phyloP scores from a whole-genome alignment of 345 rosid genomes.

The Excoecaria agallocha region DNA sequence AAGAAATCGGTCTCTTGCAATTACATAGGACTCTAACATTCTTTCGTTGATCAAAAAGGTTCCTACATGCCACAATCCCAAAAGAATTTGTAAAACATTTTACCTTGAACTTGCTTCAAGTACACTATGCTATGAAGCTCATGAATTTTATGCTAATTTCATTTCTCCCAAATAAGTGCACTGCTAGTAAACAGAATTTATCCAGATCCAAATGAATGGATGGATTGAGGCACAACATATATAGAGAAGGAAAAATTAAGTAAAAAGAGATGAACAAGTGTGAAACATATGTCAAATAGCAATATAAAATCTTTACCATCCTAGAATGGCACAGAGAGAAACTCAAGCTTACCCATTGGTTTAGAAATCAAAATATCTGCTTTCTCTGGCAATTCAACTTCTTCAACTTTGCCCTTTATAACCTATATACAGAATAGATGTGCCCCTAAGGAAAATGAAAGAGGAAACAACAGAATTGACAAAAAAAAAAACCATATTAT shows the following conservation, averaged over 20 bases:
- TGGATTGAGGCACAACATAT: no score
- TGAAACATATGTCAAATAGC: background rate
- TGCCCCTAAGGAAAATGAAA: slow-evolving; percentile 5
- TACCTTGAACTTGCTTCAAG: slow-evolving; percentile 8
- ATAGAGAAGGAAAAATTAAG: no score
- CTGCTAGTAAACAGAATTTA: no score
- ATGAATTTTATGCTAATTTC: background rate
- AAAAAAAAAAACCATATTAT: background rate
- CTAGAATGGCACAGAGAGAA: slow-evolving; percentile 10
- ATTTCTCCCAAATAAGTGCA: no score
- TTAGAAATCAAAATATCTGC: slow-evolving; percentile 96
- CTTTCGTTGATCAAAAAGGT: slow-evolving; percentile 93
- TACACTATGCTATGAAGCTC: background rate
- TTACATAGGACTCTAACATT: slow-evolving; percentile 94
- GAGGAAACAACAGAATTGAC: background rate
- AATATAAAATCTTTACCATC: background rate
- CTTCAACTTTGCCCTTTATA: slow-evolving; percentile 95
- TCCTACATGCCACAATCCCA: slow-evolving; percentile 45
- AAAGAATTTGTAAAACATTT: background rate
- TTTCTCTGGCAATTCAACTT: slow-evolving; percentile 92
- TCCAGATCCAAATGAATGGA: no score
- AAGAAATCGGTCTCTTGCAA: slow-evolving; percentile 96
- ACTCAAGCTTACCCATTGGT: slow-evolving; percentile 79
- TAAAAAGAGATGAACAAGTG: no score
- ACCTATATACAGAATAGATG: slow-evolving; percentile 45